These are phyloP conservation scores for Daldinia childiae DNA, from an alignment of 495 filamentous ascomycete species.

Conservation along the genomic window DNA sequence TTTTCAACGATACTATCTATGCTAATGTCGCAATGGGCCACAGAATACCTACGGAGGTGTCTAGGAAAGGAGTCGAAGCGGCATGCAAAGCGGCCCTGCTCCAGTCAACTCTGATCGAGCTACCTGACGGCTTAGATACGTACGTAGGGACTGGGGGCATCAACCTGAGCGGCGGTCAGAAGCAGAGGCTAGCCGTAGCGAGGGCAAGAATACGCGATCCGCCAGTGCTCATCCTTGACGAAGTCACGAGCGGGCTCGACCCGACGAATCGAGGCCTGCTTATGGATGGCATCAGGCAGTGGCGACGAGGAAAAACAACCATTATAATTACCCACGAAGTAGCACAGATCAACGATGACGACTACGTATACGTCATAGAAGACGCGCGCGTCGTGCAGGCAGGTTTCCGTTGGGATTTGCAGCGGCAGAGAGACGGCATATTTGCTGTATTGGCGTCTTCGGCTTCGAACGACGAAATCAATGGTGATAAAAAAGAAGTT, in stretches of 20 bases:
- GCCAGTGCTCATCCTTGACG: slow-evolving; percentile 87
- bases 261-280: slow-evolving; percentile 70
- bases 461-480: not conserved
- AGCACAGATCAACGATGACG: slow-evolving; percentile 74
- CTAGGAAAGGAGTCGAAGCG: slow-evolving; percentile 63
- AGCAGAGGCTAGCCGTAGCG: slow-evolving; percentile 78
- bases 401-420: slow-evolving; percentile 61
- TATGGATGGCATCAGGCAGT: slow-evolving; percentile 76
- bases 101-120: slow-evolving; percentile 70
- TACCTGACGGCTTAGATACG: slow-evolving; percentile 81
- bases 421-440: slow-evolving; percentile 41
- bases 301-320: slow-evolving; percentile 82
- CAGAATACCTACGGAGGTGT: slow-evolving; percentile 57
- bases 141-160: slow-evolving; percentile 73
- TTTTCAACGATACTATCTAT: slow-evolving; percentile 86
- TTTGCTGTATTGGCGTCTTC: slow-evolving; percentile 42
- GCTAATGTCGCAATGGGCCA: slow-evolving; percentile 84
- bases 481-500: not conserved
- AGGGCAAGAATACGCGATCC: slow-evolving; percentile 80
- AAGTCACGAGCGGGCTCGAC: slow-evolving; percentile 87
- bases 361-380: slow-evolving; percentile 86
- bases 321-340: slow-evolving; percentile 94
- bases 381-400: slow-evolving; percentile 73
- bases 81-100: slow-evolving; percentile 75
- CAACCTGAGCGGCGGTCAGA: slow-evolving; percentile 85